Conservation (phyloP, 2,329 filamentous ascomycete species). For the Paecilomyces fulvus region DNA sequence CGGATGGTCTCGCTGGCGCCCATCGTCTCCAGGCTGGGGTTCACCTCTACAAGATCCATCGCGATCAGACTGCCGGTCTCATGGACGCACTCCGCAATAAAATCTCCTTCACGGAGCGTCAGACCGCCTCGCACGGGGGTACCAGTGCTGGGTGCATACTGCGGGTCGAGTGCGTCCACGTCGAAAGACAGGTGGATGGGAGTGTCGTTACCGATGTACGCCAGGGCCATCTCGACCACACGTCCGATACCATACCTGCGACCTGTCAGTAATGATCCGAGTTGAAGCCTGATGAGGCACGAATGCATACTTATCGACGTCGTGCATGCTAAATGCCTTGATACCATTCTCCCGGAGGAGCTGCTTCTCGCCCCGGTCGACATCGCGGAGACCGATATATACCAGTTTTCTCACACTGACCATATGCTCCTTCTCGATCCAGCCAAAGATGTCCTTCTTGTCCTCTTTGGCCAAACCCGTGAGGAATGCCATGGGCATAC, state of each 20-base stretch:
- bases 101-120: conserved; percentile 91
- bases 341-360: conserved; percentile 82
- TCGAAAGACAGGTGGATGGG: conserved; percentile 97
- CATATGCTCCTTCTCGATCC: conserved; percentile 57
- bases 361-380: conserved; percentile 89
- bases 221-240: conserved; percentile 97
- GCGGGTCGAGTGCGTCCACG: conserved; percentile 89
- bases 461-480: conserved; percentile 75
- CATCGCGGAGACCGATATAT: conserved; percentile 91
- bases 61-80: conserved; percentile 69
- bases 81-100: conserved; percentile 83
- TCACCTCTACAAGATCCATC: conserved; percentile 76
- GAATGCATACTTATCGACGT: conserved; percentile 68
- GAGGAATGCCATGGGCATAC: conserved; percentile 92
- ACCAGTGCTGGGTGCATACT: conserved; percentile 93
- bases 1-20: conserved; percentile 80
- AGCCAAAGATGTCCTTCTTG: conserved; percentile 75
- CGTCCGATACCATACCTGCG: conserved; percentile 79
- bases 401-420: conserved; percentile 77
- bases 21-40: conserved; percentile 59
- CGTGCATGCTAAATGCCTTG: conserved; percentile 97
- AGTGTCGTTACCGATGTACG: conserved; percentile 86
- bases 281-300: background rate
- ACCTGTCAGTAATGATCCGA: background rate
- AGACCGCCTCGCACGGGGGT: conserved; percentile 89